Base-by-base conservation (phyloP, 2,329 filamentous ascomycete genomes). In the Harringtonia lauricola region DNA sequence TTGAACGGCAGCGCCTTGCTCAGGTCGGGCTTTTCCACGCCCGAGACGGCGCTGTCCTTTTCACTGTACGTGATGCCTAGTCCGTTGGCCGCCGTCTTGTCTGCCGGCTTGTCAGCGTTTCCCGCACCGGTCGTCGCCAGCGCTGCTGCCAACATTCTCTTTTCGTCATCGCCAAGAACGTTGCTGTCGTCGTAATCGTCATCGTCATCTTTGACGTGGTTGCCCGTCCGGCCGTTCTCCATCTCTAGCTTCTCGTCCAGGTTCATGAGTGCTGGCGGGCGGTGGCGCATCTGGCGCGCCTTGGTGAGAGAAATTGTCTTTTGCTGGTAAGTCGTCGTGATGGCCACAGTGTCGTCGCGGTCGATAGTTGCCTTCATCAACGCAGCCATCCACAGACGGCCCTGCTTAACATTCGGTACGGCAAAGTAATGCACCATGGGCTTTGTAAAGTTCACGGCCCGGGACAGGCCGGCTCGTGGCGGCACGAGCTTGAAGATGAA, bases 341-440 rank as follows among this genome's bases (percentile, higher is more conserved):
- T 81, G 10, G 83, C 77, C 48, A 83, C 76, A 4, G 76, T 76
- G 55, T 83, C 79, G 54, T 98, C 92, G 48, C 90, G 83, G 58
- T 96, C 90, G 54, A 98, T 98, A 2, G 92, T 98, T 12, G 92
- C 92, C 66, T 98, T 98, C 86, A 98, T 94, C 41, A 98, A 68
- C 7, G 92, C 92, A 5, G 88, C 92, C 92, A 98, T 98, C 92
- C 92, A 98, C 34, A 94, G 68, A 13, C 92, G 80, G 15, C 92
- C 92, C 57, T 92, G 79, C 54, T 86, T 80, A 46, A 95, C 68
- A 54, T 84, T 95, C 42, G 94, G 89, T 19, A 95, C 88, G 6
- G 94, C 92, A 61, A 98, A 98, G 62, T 95, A 96, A 61, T 98
- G 92, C 33, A 95, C 86, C 9, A 88, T 92, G 5, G 92, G 92